Percentiles rank a stretch among this genome's conserved stretches.
Conservation (phyloP, 108 stramenopile species). For the Nitzschia sp. region DNA sequence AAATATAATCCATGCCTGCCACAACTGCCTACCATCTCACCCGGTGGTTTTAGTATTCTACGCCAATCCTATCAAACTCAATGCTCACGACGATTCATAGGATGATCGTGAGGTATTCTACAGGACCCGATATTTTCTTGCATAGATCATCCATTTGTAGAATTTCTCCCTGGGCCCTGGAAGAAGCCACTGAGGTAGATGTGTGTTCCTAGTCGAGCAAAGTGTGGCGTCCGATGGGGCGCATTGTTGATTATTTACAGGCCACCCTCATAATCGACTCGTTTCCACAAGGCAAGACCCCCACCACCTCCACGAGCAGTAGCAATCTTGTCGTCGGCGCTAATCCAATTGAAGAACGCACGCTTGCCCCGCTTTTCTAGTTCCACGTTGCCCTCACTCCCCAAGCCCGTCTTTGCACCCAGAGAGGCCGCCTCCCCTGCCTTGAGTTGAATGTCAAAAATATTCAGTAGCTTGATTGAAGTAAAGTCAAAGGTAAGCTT, state of each 20-base stretch:
- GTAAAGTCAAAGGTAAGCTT: constrained; percentile 91
- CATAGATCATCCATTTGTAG: too few species aligned
- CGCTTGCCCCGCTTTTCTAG: constrained; percentile 58
- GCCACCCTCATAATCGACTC: constrained; percentile 39
- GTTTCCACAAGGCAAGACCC: constrained; percentile 90
- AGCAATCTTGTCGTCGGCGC: constrained; percentile 84
- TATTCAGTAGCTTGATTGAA: constrained; percentile 46
- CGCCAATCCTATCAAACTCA: too few species aligned
- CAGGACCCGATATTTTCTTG: too few species aligned
- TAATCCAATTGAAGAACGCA: constrained; percentile 93
- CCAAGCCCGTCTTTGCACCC: constrained; percentile 76
- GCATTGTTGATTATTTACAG: constrained; percentile 7
- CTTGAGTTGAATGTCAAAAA: constrained; percentile 30
- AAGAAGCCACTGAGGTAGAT: too few species aligned
- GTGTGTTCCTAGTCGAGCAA: too few species aligned
- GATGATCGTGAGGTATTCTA: too few species aligned
- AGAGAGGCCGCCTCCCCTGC: constrained; percentile 56
- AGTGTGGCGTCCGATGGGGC: too few species aligned
- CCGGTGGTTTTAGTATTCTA: too few species aligned
- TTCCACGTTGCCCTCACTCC: constrained; percentile 80
- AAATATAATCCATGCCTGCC: too few species aligned
- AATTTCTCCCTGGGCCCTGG: too few species aligned
- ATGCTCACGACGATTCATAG: too few species aligned
- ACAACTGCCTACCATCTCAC: too few species aligned
- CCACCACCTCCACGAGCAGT: constrained; percentile 94